phyloP scores from a whole-genome alignment of 2,329 filamentous ascomycete species.

The Metarhizium album region DNA sequence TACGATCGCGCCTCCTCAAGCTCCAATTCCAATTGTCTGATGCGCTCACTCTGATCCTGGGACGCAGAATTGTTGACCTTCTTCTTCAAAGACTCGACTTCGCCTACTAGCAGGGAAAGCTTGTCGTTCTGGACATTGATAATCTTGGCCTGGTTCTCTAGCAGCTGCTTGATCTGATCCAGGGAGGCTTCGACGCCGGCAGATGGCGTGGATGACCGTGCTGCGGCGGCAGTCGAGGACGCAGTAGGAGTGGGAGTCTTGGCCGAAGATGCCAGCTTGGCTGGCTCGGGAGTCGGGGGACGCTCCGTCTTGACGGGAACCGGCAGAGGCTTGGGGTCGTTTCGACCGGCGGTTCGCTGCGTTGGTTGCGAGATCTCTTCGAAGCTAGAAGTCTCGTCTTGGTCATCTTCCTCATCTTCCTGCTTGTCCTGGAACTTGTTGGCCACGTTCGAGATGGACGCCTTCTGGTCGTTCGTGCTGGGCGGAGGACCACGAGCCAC shows the following conservation, averaged over 20 bases:
- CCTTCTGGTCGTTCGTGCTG: slow-evolving; percentile 73
- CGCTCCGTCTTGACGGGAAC: slow-evolving; percentile 20
- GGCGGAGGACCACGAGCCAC: slow-evolving; percentile 41
- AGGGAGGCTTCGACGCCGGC: slow-evolving; percentile 51
- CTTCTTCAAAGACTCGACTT: slow-evolving; percentile 74
- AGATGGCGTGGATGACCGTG: slow-evolving; percentile 17
- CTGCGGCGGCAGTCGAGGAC: slow-evolving; percentile 20
- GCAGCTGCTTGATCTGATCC: slow-evolving; percentile 63
- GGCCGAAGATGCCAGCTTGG: slow-evolving; percentile 23
- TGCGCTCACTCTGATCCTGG: slow-evolving; percentile 56
- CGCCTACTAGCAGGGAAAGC: slow-evolving; percentile 56
- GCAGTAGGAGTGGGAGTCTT: slow-evolving; percentile 15
- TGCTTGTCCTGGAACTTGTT: slow-evolving; percentile 75
- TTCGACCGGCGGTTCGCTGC: slow-evolving; percentile 41
- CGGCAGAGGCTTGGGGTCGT: slow-evolving; percentile 30
- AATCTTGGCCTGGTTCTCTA: slow-evolving; percentile 67
- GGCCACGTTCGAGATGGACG: slow-evolving; percentile 75
- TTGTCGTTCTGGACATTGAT: slow-evolving; percentile 69
- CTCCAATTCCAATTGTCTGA: slow-evolving; percentile 57
- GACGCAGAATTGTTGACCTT: slow-evolving; percentile 44
- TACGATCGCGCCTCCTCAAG: slow-evolving; percentile 53
- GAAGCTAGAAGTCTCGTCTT: slow-evolving; percentile 68
- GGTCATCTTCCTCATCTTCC: slow-evolving; percentile 49
- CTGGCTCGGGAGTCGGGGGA: slow-evolving; percentile 11
- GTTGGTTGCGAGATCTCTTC: slow-evolving; percentile 73